Evolutionary conservation across 73 alveolate species (phyloP), one percentile per base, ranked within the genome.

Genomic region (Paramecium pentaurelia): DNA sequence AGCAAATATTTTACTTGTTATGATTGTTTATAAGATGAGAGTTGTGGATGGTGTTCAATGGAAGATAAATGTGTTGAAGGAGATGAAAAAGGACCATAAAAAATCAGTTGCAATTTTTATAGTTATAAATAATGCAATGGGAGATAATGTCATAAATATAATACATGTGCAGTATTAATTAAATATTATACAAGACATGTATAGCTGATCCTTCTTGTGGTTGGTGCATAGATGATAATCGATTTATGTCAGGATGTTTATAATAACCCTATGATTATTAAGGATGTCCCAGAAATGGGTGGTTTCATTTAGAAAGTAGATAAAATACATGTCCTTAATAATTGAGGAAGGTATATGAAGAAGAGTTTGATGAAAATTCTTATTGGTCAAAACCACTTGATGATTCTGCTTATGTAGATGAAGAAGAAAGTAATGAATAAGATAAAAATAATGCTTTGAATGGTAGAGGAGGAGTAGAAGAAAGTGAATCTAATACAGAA

Each of bases 1-100:
- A 34, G 49, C 14, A 45, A 75, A 34, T 34, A 5, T 22, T 75
- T 16, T 6, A 75, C 88, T 8, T 75, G 88, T 40, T 75, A 75
- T 8, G 88, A 75, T 5, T 75, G 88, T 40, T 40, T 75, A n/a
- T 40, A 75, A 7, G 88, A 75, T 75, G 88, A 75, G 25, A 37
- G 49, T 32, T 75, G 88, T 37, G 88, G 88, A 32, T 75, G 88
- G 88, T 75, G 88, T 75, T 75, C 88, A 9, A 75, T 75, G 88
- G 88, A 75, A 32, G 88, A 75, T 75, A 75, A 75, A 75, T 75
- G 88, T 40, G 88, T 75, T 14, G 58, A 75, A 40, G 88, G 88
- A 32, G 88, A 75, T 37, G 60, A 75, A 2, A 75, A 75, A 20
- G 88, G 88, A 75, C 88, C 88, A 5, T 12, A 34, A 34, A 30